These are phyloP conservation scores for Tetragonia tetragonoides DNA, from an alignment of 148 eudicot genomes.

Conservation along the genomic window DNA sequence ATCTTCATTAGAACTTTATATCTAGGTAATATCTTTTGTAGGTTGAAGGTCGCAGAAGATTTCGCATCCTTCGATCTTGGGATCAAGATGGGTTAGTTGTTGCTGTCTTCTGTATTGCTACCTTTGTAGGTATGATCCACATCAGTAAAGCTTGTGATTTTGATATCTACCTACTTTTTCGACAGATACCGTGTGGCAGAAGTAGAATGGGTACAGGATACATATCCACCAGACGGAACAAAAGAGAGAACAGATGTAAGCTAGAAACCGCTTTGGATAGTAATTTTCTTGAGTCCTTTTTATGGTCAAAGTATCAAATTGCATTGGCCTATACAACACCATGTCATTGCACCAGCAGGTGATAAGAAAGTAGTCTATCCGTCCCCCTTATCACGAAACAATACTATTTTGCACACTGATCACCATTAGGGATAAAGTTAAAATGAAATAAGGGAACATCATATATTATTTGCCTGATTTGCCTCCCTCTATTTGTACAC, in stretches of 20 bases:
- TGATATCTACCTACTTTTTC: constrained; percentile 7
- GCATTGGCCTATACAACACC: neutral
- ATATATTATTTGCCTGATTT: too few relatives aligned
- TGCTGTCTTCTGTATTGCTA: constrained; percentile 6
- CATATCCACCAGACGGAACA: constrained; percentile 62
- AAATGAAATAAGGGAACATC: too few relatives aligned
- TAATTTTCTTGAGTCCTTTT: neutral
- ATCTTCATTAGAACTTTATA: neutral
- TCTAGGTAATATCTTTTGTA: constrained; percentile 25
- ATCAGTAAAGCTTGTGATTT: neutral
- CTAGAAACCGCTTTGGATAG: neutral
- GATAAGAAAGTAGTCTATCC: neutral
- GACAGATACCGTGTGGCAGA: constrained; percentile 61
- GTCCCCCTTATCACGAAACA: too few relatives aligned
- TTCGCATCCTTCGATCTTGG: constrained; percentile 74
- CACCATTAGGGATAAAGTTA: too few relatives aligned
- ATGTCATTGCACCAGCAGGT: neutral
- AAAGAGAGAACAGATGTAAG: constrained; percentile 69
- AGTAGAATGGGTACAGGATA: constrained; percentile 76
- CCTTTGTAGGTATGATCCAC: constrained; percentile 9
- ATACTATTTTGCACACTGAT: too few relatives aligned
- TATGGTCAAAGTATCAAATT: neutral
- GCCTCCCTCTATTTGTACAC: too few relatives aligned
- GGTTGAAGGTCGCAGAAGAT: constrained; percentile 97
- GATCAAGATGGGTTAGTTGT: constrained; percentile 94